Percentiles rank a stretch among this genome's conserved stretches.
Conservation (phyloP, 192 early-diverging fungal genomes). For the Podila clonocystis region DNA sequence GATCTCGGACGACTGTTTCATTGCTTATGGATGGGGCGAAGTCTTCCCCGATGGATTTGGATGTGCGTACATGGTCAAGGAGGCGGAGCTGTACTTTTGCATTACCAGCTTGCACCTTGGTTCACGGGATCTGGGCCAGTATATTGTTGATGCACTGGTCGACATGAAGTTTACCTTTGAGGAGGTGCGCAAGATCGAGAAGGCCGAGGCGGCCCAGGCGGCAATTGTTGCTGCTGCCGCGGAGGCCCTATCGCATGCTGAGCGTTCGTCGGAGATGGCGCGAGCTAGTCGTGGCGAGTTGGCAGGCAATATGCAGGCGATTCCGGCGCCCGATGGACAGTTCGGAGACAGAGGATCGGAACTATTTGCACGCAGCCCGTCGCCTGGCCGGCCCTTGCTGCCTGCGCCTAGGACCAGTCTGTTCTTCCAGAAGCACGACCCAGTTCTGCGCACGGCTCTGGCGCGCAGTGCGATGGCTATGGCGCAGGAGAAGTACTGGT, state of each 20-base stretch:
- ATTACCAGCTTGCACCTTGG: conserved; percentile 60
- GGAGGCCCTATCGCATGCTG: conserved; percentile 10
- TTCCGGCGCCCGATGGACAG: neutral
- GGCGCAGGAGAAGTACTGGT: conserved; percentile 49
- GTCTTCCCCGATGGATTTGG: conserved; percentile 86
- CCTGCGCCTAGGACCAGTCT: conserved; percentile 44
- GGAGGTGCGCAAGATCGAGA: conserved; percentile 49
- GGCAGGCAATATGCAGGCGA: neutral
- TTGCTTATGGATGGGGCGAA: conserved; percentile 78
- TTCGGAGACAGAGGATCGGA: neutral
- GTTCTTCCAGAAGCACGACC: conserved; percentile 50
- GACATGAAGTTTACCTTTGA: conserved; percentile 74
- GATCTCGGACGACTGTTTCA: conserved; percentile 51
- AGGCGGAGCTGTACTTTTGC: conserved; percentile 72
- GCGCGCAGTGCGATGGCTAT: conserved; percentile 34
- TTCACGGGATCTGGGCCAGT: conserved; percentile 57
- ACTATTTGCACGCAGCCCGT: conserved; percentile 37
- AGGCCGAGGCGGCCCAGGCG: conserved; percentile 42
- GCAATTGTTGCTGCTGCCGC: conserved; percentile 26
- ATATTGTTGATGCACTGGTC: conserved; percentile 66
- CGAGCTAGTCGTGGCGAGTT: neutral
- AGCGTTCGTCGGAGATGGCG: conserved; percentile 7
- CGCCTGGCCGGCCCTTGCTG: conserved; percentile 13
- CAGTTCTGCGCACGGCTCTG: conserved; percentile 34
- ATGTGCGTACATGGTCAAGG: conserved; percentile 84